Base-by-base conservation (phyloP, 495 filamentous ascomycete genomes). In the Aspergillus indologenus region DNA sequence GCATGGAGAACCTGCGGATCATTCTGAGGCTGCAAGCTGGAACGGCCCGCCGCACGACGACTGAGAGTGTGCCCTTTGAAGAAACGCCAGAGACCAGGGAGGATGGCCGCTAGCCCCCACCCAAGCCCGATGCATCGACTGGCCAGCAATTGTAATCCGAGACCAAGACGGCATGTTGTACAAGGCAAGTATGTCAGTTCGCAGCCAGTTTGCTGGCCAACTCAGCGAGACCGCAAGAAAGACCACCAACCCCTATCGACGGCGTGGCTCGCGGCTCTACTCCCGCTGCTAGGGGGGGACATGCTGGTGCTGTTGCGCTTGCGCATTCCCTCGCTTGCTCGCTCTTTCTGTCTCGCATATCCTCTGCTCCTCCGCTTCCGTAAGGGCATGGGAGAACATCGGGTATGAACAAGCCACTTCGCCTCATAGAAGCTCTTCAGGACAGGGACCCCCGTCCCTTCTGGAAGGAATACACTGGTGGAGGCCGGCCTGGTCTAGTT, bases 11-110 rank as follows among this genome's bases (percentile, higher is more conserved):
- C 61, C 70, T 78, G 76, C 76, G 75, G 74, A 78, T 77, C 75
- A 78, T 77, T 68, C 65, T 73, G 75, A 77, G 76, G 74, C 76
- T 79, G 76, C 76, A 78, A 75, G 71, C 74, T 74, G 76, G 76
- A 73, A 76, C 76, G 76, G 76, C 66, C 76, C 76, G 76, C 69
- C 73, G 76, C 75, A 79, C 75, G 71, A 67, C 71, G 70, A 73
- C 68, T 70, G 65, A 69, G 71, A 67, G 66, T 66, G 62, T 24
- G 67, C 65, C 65, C 68, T 66, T 71, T 74, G 71, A 73, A 73
- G 73, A 72, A 73, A 75, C 69, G 69, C 67, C 70, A 71, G 63
- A 68, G 21, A 55, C 58, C 57, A 65, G 65, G 62, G 57, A 57
- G 64, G 51, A 59, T 49, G 62, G 56, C 54, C 62, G 50, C 62